Base-by-base conservation (phyloP, 805 yeast genomes). In the Wickerhamiella qilinensis region DNA sequence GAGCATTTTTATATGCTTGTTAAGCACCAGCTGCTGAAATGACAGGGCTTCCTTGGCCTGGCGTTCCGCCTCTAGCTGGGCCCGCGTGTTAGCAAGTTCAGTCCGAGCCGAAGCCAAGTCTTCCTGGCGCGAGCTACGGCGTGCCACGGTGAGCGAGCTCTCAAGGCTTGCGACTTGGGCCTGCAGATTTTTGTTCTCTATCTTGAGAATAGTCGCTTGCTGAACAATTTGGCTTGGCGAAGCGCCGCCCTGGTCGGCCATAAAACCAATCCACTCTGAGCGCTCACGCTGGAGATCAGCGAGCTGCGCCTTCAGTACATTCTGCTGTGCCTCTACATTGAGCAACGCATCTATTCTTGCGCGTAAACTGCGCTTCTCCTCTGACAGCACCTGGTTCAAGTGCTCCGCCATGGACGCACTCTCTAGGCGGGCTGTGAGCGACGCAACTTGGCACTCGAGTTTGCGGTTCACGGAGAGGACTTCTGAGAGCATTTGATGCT, bases 311-410 rank as follows among this genome's bases (percentile, higher is more conserved):
- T 20, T 33, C 9, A 38, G 34, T 11, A 30, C 37, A 20, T 27
- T 32, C 9, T 38, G 33, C 20, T 33, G 32, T 5, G 32, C 18
- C 22, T 38, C 40, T 7, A 38, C 22, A 14, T 25, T 19, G 3
- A 20, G n/a, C 17, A 28, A 12, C 7, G 17, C 15, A 3, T 33
- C 36, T 4, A 21, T 5, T 27, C 15, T 4, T 12, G 19, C 14
- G 6, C 20, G 20, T 7, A 30, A 20, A 14, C 16, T 18, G 14
- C 33, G 33, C 20, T 30, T 30, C 33, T 30, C 33, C 20, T 30
- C 33, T 18, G 20, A 4, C 7, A 30, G 15, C 5, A 30, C 33
- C 6, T 7, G 12, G 17, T 30, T 30, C 33, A 30, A 17, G 20
- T 18, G 20, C 33, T 30, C 33, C 7, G 33, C 20, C n/a, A 14